phyloP scores from a whole-genome alignment of 2,329 filamentous ascomycete species.

The Scedosporium dehoogii region DNA sequence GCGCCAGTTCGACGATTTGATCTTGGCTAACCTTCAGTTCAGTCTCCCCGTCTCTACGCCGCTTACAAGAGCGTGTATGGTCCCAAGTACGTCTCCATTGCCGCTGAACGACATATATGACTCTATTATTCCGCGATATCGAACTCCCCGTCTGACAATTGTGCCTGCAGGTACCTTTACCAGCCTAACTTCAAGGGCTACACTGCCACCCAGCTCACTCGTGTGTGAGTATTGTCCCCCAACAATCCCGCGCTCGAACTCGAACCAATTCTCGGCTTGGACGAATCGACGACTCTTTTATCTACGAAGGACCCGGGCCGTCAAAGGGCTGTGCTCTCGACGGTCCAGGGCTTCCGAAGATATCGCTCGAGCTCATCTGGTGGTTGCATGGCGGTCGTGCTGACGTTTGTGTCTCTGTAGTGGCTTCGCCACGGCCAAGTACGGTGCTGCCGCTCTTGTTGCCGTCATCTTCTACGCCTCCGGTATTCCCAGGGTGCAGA shows the following conservation, averaged over 20 bases:
- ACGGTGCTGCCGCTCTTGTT: conserved; percentile 47
- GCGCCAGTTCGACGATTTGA: background rate
- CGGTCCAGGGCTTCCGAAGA: background rate
- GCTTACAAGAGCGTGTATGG: conserved; percentile 54
- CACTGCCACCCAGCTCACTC: conserved; percentile 34
- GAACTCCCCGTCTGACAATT: conserved; percentile 17
- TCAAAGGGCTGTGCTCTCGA: too few species aligned
- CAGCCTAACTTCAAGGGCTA: conserved; percentile 45
- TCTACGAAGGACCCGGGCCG: too few species aligned
- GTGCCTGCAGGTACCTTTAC: conserved; percentile 42
- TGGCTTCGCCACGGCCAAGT: conserved; percentile 39
- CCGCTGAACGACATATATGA: background rate
- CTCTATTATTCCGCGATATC: background rate
- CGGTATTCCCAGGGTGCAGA: conserved; percentile 50
- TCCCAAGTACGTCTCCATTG: conserved; percentile 44
- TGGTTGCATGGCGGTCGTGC: background rate
- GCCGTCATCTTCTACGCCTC: conserved; percentile 51
- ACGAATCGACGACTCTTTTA: background rate
- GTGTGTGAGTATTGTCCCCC: conserved; percentile 37
- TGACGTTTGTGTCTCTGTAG: conserved; percentile 22
- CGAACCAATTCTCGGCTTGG: too few species aligned
- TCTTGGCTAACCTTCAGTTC: conserved; percentile 4
- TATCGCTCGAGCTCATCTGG: background rate
- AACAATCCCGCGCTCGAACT: background rate
- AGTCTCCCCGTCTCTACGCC: conserved; percentile 37